Percentiles rank a stretch among this genome's conserved stretches.
phyloP scores from a whole-genome alignment of 371 early-diverging fungal species.

The Haplosporangium sp. region DNA sequence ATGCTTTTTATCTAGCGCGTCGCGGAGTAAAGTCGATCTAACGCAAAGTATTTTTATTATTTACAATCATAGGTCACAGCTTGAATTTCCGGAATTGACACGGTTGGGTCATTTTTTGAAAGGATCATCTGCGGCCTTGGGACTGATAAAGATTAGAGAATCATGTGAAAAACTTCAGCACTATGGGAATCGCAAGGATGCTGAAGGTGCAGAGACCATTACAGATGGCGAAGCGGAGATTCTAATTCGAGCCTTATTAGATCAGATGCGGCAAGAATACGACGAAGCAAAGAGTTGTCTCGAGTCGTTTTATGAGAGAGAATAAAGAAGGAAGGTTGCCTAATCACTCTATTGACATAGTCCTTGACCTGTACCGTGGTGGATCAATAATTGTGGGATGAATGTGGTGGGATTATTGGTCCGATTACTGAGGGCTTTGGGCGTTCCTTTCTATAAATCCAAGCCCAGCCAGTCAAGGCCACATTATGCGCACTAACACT shows the following conservation, averaged over 20 bases:
- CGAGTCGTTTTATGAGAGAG: constrained; percentile 66
- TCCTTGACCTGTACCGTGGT: too few species aligned
- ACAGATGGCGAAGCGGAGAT: constrained; percentile 71
- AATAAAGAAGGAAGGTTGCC: too few species aligned
- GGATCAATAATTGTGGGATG: too few species aligned
- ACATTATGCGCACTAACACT: too few species aligned
- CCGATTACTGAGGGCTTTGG: too few species aligned
- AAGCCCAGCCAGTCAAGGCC: too few species aligned
- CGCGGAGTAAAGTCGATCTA: too few species aligned
- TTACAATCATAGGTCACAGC: constrained; percentile 58
- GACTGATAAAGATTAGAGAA: constrained; percentile 81
- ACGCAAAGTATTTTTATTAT: too few species aligned
- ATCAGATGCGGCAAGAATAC: constrained; percentile 75
- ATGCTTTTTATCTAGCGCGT: too few species aligned
- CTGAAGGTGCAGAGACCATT: constrained; percentile 64
- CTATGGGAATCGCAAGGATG: constrained; percentile 80
- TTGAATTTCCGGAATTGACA: constrained; percentile 79
- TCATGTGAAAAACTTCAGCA: constrained; percentile 93
- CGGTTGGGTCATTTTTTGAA: constrained; percentile 92
- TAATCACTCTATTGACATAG: too few species aligned
- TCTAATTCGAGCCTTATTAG: constrained; percentile 68
- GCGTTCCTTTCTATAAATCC: too few species aligned
- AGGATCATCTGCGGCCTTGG: constrained; percentile 91
- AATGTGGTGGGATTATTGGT: too few species aligned
- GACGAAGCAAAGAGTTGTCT: constrained; percentile 79